phyloP scores from a whole-genome alignment of 1,284 basidiomycete genomes.

The Porodaedalea pini region DNA sequence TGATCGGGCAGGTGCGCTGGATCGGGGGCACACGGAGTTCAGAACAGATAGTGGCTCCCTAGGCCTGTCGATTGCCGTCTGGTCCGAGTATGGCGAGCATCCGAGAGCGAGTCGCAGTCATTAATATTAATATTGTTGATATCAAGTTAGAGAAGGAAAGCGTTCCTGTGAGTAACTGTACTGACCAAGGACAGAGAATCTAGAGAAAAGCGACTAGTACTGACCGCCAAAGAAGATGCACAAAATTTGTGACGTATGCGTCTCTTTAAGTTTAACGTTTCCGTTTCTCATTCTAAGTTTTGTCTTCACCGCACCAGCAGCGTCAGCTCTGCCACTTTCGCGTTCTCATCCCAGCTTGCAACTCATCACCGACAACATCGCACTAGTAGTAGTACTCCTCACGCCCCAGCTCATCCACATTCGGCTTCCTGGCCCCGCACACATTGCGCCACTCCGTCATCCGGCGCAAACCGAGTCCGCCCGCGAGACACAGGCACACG shows the following conservation, averaged over 20 bases:
- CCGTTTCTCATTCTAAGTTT: background rate
- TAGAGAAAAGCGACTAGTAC: background rate
- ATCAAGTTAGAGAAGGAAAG: too few relatives aligned
- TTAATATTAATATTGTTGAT: background rate
- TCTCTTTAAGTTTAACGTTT: background rate
- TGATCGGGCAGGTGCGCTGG: too few relatives aligned
- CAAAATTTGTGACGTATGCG: background rate
- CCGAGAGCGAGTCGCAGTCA: too few relatives aligned
- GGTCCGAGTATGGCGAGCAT: too few relatives aligned
- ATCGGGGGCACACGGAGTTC: too few relatives aligned
- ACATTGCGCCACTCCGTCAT: constrained; percentile 21
- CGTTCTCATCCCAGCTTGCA: constrained; percentile 24
- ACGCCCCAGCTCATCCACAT: constrained; percentile 18
- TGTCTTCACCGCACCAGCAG: background rate
- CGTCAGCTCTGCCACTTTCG: background rate
- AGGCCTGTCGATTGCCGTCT: too few relatives aligned
- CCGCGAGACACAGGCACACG: too few relatives aligned
- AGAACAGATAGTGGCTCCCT: too few relatives aligned
- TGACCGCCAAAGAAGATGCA: background rate
- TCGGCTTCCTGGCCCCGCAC: constrained; percentile 1
- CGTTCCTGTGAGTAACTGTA: too few relatives aligned
- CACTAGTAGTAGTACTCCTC: too few relatives aligned
- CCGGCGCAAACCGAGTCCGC: too few relatives aligned
- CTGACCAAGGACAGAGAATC: too few relatives aligned
- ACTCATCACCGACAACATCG: constrained; percentile 26